Base-by-base conservation (phyloP, 75 land plant genomes). In the Cryptomeria japonica region DNA sequence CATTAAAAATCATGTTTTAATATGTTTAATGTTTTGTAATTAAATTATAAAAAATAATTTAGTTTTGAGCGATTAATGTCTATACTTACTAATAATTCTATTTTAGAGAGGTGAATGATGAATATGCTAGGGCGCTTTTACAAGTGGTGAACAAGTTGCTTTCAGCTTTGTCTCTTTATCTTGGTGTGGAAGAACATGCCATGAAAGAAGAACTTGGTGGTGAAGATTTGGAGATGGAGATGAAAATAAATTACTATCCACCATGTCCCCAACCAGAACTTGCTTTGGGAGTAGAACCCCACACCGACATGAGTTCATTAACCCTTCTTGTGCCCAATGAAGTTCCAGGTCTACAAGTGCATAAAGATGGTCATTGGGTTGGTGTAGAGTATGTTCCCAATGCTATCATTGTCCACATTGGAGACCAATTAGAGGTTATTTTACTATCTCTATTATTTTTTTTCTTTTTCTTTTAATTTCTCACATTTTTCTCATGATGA, bases 181-280 rank as follows among this genome's bases (percentile, higher is more conserved):
- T 96, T 37, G 95, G 92, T 34, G 85, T 95, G 13, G 90, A 89
- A 79, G 86, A 78, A 7, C 18, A 87, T 41, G 89, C 84, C 11
- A 12, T 93, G 61, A 91, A 91, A 70, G 87, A 86, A 34, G 92
- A 86, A 0, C 31, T 88, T 39, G 95, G 96, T 1, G 94, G 94
- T 2, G 92, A 93, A 0, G 89, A 89, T 10, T 58, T 89, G 7
- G 89, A 89, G 36, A 42, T 92, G 83, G 88, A 87, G 84, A 86
- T 95, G 89, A 91, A 91, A 64, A 88, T 92, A 19, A 95, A 93
- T 85, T 91, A 88, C 88, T 95, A 95, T 51, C 95, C 96, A 72
- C 93, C 91, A n/a, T 92, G 93, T 85, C 95, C 95, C 37, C 91
- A 87, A 56, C 94, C 92, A 28, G 91, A 91, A 2, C 89, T 90